Base-by-base conservation (phyloP, 768 basidiomycete genomes). In the Mycena vulgaris region DNA sequence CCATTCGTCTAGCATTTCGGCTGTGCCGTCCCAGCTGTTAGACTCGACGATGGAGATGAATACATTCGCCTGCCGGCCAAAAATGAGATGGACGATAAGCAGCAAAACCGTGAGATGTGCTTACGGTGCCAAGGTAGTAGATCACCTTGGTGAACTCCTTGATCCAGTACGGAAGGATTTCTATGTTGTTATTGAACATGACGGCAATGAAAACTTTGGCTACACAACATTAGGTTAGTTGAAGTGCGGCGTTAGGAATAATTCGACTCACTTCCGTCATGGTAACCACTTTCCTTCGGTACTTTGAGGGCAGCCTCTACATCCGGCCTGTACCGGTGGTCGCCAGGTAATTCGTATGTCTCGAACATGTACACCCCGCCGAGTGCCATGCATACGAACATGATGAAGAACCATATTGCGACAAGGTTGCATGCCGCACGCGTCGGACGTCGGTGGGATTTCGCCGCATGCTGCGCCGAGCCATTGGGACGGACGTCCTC, bases 151-250 rank as follows among this genome's bases (percentile, higher is more conserved):
- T 67, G 51, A 86, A 71, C 37, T 83, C 77, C 14, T 77, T 67
- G 9, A 79, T 79, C 84, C 84, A 86, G 60, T 81, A 80, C 0
- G 83, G 82, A 42, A 86, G 74, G 1, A 85, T 77, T 0, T 63
- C 67, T 55, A 80, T 74, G 42, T 84, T 84, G 55, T 85, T 78
- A 72, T 76, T 78, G 68, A 86, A 81, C 76, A 83, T 81, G 5
- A 80, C 83, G 17, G 81, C 83, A 72, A 84, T 78, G 66, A 81
- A 83, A 23, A 82, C 77, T 40, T 80, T 78, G 55, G 81, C 80
- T 74, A 52, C 35, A 51, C 10, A 3, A 35, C 39, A 39, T 62
- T 42, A 6, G 47, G 17, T 57, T 13, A 61, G 51, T 25, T 48
- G 48, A 11, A 47, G 16, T 21, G 19, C 8, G 59, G 6, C 13